Evolutionary conservation across 352 stramenopile genomes (phyloP), one percentile per base, ranked within the genome.

Genomic region (Globisporangium mamillatum): DNA sequence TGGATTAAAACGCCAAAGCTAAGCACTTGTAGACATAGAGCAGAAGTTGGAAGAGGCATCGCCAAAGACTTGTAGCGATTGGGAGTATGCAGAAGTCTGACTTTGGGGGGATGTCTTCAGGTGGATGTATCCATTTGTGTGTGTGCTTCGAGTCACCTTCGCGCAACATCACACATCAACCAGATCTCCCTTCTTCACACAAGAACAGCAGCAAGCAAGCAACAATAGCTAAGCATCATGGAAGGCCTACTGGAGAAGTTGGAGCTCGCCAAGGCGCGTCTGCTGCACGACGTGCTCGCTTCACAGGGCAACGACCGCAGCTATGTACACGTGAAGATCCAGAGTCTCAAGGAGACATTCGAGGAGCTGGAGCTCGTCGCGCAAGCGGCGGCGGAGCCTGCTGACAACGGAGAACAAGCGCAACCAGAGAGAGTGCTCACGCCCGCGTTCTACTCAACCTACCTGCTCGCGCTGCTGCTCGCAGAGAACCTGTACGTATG

Each of bases 301-400:
- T 59, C 63, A 24, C 22, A 70, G 57, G 63, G 16, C 3, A 60
- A 24, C 53, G 71, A 69, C 8, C 70, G 86, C 63, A 68, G 56
- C 44, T 22, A 1, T 50, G 50, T 61, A 1, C 12, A 72, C 7
- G 29, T 48, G 18, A 20, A 71, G 58, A 52, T 89, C 25, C 69
- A 76, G 38, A 54, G 65, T 22, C 71, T 92, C 1, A 81, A 81
- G 64, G 46, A 60, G 20, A 32, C 81, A 5, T 77, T 78, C 14
- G 77, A 90, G 65, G 82, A 90, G 64, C 59, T 89, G 48, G 84
- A 91, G 70, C 73, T 91, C 2, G 80, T 80, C 53, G 76, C 79
- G 18, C 78, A 78, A 18, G 78, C 79, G 1, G 75, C 67, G 16
- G 63, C 66, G 54, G 25, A 9, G 8, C 54, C 54, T 34, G 34